Base-by-base conservation (phyloP, 208 protist species). In the Crithidia acanthocephali region DNA sequence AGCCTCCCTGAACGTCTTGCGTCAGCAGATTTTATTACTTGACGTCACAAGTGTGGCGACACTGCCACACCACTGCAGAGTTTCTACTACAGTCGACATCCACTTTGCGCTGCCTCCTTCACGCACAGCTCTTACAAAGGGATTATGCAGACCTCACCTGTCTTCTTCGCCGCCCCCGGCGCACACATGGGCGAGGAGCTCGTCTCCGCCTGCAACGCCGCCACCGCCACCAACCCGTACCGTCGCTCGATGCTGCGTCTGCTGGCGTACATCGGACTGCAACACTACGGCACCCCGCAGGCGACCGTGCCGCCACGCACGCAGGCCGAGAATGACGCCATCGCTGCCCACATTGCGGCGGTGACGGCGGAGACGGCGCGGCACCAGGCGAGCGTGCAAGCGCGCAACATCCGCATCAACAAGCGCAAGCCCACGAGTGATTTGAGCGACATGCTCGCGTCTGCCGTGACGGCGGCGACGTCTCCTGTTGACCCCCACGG, bases 231-330 rank as follows among this genome's bases (percentile, higher is more conserved):
- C n/a, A n/a, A 85, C 53, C 71, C 78, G 10, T 95, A 95, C 78
- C 87, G 84, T 62, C 65, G 68, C 8, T 92, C 86, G 15, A 88
- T 95, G 78, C 76, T 74, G 16, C 73, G 76, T 6, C 48, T 95
- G 23, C 69, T 91, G 0, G 55, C 60, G 13, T 90, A 81, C 59
- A 74, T 91, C 15, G 90, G 90, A 0, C 53, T 95, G 20, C 52
- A 74, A 47, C 61, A 83, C 37, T 91, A 91, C 72, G 87, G 80
- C 28, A 86, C 74, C 11, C 32, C 72, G 15, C 37, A 47, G 9
- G 84, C 70, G n/a, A 58, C 63, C 16, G 79, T 90, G 84, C 84
- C 84, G 2, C 37, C 59, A 28, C 76, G 74, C 56, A 81, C 67
- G 18, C 35, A 37, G 27, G 72, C 40, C 10, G 81, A 90, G 53